Base-by-base conservation (phyloP, 2,329 filamentous ascomycete genomes). In the Aspergillus fischeri region DNA sequence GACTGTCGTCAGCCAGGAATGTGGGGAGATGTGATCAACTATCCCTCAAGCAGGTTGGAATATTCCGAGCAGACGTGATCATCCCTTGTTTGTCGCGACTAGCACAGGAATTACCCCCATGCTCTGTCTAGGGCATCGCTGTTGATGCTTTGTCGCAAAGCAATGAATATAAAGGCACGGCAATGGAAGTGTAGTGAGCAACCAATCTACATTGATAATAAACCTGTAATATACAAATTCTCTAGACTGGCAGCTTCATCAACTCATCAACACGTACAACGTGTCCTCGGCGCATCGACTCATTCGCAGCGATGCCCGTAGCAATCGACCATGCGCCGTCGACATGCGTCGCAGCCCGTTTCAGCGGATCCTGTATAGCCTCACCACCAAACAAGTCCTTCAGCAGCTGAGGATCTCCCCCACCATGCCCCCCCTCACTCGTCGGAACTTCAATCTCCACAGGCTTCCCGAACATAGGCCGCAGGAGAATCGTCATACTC, bases 241-340 rank as follows among this genome's bases (percentile, higher is more conserved):
- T 17, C 32, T 38, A 38, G 14, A 38, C 5, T 17, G 32, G 32
- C 5, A 38, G 14, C 32, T 38, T 28, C 14, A 62, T 48, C 8
- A 73, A 57, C 58, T 85, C 82, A 51, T 83, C 80, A 0, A 86
- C 81, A 38, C 78, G 79, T 0, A 86, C 78, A 0, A 82, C 79
- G 58, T 84, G 78, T 0, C 83, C 83, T 0, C 81, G 85, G 0
- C 78, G 77, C 24, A 86, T 83, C 0, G 82, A 85, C 57, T 73
- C 74, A 55, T 86, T 86, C 0, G 83, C 83, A 4, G 82, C 83
- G 51, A 86, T 83, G 0, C 83, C 84, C 0, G 83, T 85, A 55
- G 86, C 60, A 35, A 86, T 85, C 0, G 82, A 85, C 54, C 81
- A 71, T 0, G 83, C 83, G 0, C 84, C 84, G 58, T 86, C 83